Evolutionary conservation across 805 yeast species (phyloP).

Genomic region (Barnettozyma pratensis): DNA sequence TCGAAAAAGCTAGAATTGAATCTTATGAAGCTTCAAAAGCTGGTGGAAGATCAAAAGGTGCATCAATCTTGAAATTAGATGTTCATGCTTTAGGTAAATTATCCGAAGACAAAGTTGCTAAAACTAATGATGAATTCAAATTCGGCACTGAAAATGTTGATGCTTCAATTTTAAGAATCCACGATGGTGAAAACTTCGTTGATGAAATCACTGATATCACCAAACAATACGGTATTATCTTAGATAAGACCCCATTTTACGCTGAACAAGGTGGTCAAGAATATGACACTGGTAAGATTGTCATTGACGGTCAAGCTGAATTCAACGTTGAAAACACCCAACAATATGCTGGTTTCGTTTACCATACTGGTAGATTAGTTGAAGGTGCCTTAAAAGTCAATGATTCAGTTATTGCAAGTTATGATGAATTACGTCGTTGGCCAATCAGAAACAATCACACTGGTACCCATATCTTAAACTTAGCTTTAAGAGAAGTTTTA

Average conservation of each 20-base stretch:
- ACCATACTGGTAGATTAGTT: constrained; percentile 82
- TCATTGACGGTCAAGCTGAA: constrained; percentile 81
- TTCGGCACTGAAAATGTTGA: constrained; percentile 66
- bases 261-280: constrained; percentile 99
- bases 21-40: constrained; percentile 96
- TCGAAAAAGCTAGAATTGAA: constrained; percentile 83
- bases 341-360: constrained; percentile 87
- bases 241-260: constrained; percentile 90
- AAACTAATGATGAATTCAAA: constrained; percentile 80
- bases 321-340: constrained; percentile 91
- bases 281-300: constrained; percentile 88
- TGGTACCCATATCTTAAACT: constrained; percentile 93
- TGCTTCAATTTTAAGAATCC: constrained; percentile 67
- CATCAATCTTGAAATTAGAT: constrained; percentile 69
- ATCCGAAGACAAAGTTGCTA: constrained; percentile 56
- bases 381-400: constrained; percentile 72
- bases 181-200: constrained; percentile 60
- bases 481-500: constrained; percentile 76
- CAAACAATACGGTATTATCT: constrained; percentile 69
- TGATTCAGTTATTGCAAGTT: constrained; percentile 76
- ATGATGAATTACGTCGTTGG: constrained; percentile 91
- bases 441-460: constrained; percentile 97
- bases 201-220: constrained; percentile 39
- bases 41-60: constrained; percentile 58
- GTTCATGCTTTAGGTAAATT: constrained; percentile 83